Percentiles rank a stretch among this genome's conserved stretches.
These are phyloP conservation scores for Gnomoniopsis sp. DNA, from an alignment of 2,329 filamentous ascomycete genomes.

Conservation along the genomic window DNA sequence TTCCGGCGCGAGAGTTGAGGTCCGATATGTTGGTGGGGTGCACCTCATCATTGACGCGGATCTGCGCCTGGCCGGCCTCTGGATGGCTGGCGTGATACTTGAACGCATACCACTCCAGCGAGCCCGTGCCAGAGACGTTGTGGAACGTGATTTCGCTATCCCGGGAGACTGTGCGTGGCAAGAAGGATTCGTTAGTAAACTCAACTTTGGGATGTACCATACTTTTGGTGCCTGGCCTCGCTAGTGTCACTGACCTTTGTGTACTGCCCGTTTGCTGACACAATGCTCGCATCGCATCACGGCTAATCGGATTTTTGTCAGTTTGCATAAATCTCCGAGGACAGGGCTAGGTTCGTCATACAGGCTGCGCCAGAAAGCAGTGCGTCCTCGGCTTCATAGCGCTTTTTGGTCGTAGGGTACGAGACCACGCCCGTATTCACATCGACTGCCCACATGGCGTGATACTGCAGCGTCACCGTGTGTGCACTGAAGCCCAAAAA, in stretches of 20 bases:
- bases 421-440: conserved; percentile 33
- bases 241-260: neutral
- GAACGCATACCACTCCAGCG: conserved; percentile 34
- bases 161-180: conserved; percentile 18
- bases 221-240: neutral
- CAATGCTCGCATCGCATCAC: conserved; percentile 3
- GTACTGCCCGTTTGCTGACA: conserved; percentile 6
- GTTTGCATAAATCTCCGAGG: neutral
- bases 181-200: neutral
- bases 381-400: conserved; percentile 33
- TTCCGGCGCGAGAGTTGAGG: conserved; percentile 34
- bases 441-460: conserved; percentile 38
- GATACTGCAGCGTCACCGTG: conserved; percentile 33
- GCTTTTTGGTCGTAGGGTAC: conserved; percentile 27
- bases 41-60: conserved; percentile 31
- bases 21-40: conserved; percentile 32
- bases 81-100: conserved; percentile 32
- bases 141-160: conserved; percentile 29
- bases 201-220: neutral
- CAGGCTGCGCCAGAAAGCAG: conserved; percentile 24
- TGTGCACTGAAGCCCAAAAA: conserved; percentile 21
- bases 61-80: conserved; percentile 31
- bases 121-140: conserved; percentile 34
- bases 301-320: neutral
- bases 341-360: conserved; percentile 19